Conservation (phyloP, 805 yeast species). For the Candida maesae region DNA sequence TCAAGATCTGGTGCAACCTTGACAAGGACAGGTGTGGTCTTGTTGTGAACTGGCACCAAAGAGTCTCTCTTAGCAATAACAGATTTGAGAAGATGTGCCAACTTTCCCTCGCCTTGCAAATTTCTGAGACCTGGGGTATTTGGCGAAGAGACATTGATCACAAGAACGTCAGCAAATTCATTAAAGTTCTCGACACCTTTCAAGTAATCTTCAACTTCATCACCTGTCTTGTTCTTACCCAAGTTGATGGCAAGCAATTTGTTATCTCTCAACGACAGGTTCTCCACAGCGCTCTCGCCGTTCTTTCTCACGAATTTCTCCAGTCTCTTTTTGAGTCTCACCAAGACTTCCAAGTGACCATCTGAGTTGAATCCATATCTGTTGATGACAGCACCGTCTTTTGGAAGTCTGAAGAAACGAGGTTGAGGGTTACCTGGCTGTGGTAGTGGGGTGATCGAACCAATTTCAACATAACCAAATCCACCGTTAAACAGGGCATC, state of each 20-base stretch:
- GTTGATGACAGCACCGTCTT: slow-evolving; percentile 89
- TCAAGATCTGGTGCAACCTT: slow-evolving; percentile 92
- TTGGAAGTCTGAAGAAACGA: slow-evolving; percentile 78
- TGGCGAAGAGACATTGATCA: slow-evolving; percentile 90
- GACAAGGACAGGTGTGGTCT: slow-evolving; percentile 76
- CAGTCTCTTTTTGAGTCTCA: slow-evolving; percentile 63
- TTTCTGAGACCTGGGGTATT: slow-evolving; percentile 94
- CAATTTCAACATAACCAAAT: slow-evolving; percentile 87
- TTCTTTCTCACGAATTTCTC: slow-evolving; percentile 32
- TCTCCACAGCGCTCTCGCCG: slow-evolving; percentile 22
- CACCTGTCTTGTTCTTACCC: slow-evolving; percentile 92
- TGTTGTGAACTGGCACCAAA: slow-evolving; percentile 36
- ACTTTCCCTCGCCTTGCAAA: slow-evolving; percentile 72
- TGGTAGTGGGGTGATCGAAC: slow-evolving; percentile 87
- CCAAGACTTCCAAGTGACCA: slow-evolving; percentile 75
- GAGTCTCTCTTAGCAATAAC: slow-evolving; percentile 71
- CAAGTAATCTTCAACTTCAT: slow-evolving; percentile 82
- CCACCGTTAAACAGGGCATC: slow-evolving; percentile 77
- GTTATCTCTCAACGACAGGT: slow-evolving; percentile 53
- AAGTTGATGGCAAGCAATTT: slow-evolving; percentile 77
- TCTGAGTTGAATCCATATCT: slow-evolving; percentile 92
- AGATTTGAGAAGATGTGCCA: slow-evolving; percentile 59
- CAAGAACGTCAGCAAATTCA: slow-evolving; percentile 80
- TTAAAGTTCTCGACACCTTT: slow-evolving; percentile 82
- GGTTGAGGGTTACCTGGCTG: slow-evolving; percentile 97